phyloP scores from a whole-genome alignment of 2,329 filamentous ascomycete genomes.

The Cladosporium sp. region DNA sequence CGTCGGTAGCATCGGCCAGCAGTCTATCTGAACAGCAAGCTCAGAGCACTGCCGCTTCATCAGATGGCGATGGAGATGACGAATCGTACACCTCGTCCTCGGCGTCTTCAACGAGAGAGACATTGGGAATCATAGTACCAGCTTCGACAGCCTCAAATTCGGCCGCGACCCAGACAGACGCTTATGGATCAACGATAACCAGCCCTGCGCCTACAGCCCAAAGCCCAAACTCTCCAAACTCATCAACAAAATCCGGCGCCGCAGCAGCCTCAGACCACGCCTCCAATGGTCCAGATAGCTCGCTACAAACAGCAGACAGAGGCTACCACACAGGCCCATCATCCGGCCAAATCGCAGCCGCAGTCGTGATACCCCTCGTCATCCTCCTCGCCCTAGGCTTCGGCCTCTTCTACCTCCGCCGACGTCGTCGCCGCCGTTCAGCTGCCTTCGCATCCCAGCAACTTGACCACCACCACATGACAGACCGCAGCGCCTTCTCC shows the following conservation, averaged over 20 bases:
- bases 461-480: neutral
- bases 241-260: neutral
- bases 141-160: neutral
- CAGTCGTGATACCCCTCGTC: conserved; percentile 6
- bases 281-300: neutral
- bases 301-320: neutral
- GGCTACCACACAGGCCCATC: neutral
- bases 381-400: conserved; percentile 4
- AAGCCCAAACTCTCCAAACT: neutral
- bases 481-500: conserved; percentile 1
- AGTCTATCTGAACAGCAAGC: neutral
- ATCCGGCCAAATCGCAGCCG: neutral
- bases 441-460: neutral
- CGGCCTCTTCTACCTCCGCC: conserved; percentile 1
- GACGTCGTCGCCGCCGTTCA: neutral
- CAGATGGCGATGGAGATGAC: neutral
- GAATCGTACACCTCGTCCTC: neutral
- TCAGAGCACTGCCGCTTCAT: neutral
- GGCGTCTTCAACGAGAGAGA: neutral
- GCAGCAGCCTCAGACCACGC: neutral
- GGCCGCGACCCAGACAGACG: neutral
- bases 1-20: neutral
- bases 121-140: neutral
- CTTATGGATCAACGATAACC: neutral
- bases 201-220: neutral